A percentile compares a stretch with the other conserved stretches of the same genome.
Evolutionary conservation across 1,139 yeast genomes (phyloP).

Genomic region (Geotrichum bryndzae): DNA sequence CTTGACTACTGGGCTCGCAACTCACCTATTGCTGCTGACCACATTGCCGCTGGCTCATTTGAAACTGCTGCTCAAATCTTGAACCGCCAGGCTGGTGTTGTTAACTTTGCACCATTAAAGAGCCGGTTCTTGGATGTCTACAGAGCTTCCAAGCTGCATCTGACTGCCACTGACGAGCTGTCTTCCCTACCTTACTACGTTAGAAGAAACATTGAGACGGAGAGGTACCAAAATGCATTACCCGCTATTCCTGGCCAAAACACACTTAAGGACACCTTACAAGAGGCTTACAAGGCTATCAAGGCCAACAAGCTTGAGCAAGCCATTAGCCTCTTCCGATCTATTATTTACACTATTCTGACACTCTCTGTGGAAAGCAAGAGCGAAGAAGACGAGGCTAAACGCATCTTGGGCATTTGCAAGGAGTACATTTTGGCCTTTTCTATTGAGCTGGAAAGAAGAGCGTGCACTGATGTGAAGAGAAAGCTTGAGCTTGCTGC

Average conservation of each 20-base stretch:
- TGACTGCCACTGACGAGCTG: conserved; percentile 68
- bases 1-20: conserved; percentile 78
- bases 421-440: conserved; percentile 89
- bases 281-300: conserved; percentile 75
- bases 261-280: conserved; percentile 48
- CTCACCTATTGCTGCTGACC: conserved; percentile 86
- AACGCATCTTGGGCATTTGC: conserved; percentile 65
- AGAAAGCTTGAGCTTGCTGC: conserved; percentile 93
- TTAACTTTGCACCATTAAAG: conserved; percentile 81
- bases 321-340: conserved; percentile 75
- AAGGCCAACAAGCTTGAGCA: conserved; percentile 74
- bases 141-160: conserved; percentile 66
- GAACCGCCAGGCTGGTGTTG: conserved; percentile 82
- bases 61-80: conserved; percentile 92
- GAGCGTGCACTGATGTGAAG: conserved; percentile 64
- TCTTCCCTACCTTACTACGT: conserved; percentile 67
- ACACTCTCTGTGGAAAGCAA: conserved; percentile 65
- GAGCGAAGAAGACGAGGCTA: conserved; percentile 72
- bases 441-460: conserved; percentile 83
- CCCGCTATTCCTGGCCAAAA: conserved; percentile 78
- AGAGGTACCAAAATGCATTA: conserved; percentile 37
- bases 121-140: conserved; percentile 76
- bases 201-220: conserved; percentile 51
- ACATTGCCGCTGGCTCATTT: conserved; percentile 93
- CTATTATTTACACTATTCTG: conserved; percentile 68